Base-by-base conservation (phyloP, 371 early-diverging fungal genomes). In the Mortierella sp. region DNA sequence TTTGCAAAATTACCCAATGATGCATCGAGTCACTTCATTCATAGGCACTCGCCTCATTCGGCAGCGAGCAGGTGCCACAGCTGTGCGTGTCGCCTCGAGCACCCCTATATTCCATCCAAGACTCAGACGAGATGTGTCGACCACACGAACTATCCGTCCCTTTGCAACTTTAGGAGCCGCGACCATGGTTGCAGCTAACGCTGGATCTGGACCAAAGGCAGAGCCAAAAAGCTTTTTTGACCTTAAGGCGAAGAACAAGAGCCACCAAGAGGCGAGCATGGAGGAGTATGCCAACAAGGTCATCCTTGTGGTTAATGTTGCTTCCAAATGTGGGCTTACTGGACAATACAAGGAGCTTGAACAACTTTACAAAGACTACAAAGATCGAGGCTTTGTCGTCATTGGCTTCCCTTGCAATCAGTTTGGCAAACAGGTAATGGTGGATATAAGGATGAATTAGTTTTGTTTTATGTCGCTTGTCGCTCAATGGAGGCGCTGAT, bases 241-340 rank as follows among this genome's bases (percentile, higher is more conserved):
- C 14, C 85, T 92, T 62, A 71, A 77, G 47, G 85, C 87, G 75
- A 87, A 90, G 68, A 83, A 88, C 57, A 79, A 86, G 37, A 47
- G 75, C 32, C 88, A 87, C 62, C 51, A 89, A 67, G 85, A 86
- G 60, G 85, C 88, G 66, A 73, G 84, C 51, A 81, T 94, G 52
- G 67, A 69, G 5, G 74, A 86, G 61, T 88, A 86, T 49, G 66
- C 86, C 66, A 90, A 88, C 84, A 93, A 96, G 87, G 96, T 94
- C 20, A 92, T 96, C 37, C 86, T 96, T 49, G 85, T 98, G 51
- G 96, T 97, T 69, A 99, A 99, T 85, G 95, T 96, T 37, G 99
- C 99, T 30, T 94, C 95, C 66, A 91, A 97, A 70, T 99, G 99
- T 85, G 97, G 97, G 12, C 95, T 95, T 77, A 96, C 99, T 20